Evolutionary conservation across 2,329 filamentous ascomycete genomes (phyloP), one percentile per base, ranked within the genome.

Genomic region (Chaetomium sp.): DNA sequence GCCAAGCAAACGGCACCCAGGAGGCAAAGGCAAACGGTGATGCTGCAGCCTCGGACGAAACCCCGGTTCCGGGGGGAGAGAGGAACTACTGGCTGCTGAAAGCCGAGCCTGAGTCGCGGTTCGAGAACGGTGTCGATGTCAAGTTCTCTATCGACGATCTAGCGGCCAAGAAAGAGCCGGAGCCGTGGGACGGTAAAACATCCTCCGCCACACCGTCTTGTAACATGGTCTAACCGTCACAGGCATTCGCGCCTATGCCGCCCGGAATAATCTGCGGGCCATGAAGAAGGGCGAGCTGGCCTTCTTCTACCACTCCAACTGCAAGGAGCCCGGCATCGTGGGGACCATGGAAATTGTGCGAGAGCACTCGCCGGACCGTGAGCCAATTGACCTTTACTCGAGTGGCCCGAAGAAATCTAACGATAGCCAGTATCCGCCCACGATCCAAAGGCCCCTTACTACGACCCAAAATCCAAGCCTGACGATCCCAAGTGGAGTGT

Each of bases 291-390:
- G 93, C 58, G 95, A 99, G 74, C 82, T 93, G 35, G 93, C 93
- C 29, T 98, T 99, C 79, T 98, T 99, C 80, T 98, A 98, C 75
- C 94, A 97, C 78, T 96, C 91, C 55, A 96, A 95, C 72, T 95
- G 91, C 78, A 96, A 96, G 75, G 85, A 89, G 27, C 93, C 93
- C 0, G 94, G 91, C 2, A 92, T 98, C 56, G 92, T 89, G 1
- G 93, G 93, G 1, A 86, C 89, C 21, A 93, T 97, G 90, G 90
- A 95, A 72, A 90, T 99, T 68, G 93, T 96, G 19, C 83, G 86
- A 69, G 93, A 97, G 74, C 90, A 92, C 70, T 89, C 89, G 2
- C 84, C 91, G 9, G 95, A 99, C 72, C 79, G 90, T 91, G 78
- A 71, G 85, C 51, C 13, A 23, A 66, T 27, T 63, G 10, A 27